Percentiles rank a stretch among this genome's conserved stretches.
Evolutionary conservation across 768 basidiomycete species (phyloP).

Genomic region (Thelephora ganbajun): DNA sequence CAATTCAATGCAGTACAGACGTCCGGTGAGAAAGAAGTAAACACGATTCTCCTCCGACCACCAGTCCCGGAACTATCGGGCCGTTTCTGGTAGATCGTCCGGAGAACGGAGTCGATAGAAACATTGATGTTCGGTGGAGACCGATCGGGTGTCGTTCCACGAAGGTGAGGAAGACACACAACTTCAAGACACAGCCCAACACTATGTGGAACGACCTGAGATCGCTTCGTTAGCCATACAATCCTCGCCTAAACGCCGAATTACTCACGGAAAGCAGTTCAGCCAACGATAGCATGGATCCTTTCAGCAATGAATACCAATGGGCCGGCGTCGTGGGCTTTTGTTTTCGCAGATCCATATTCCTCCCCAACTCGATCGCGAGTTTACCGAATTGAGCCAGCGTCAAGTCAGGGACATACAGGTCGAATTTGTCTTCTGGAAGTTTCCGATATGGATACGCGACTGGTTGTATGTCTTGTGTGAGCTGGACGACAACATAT

Average conservation of each 20-base stretch:
- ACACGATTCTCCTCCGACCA: slow-evolving; percentile 69
- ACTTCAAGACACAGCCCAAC: slow-evolving; percentile 77
- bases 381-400: slow-evolving; percentile 65
- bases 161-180: slow-evolving; percentile 52
- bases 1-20: slow-evolving; percentile 88
- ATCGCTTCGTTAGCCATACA: slow-evolving; percentile 4
- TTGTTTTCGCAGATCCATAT: slow-evolving; percentile 16
- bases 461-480: slow-evolving; percentile 84
- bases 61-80: slow-evolving; percentile 33
- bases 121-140: slow-evolving; percentile 59
- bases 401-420: slow-evolving; percentile 78
- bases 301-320: slow-evolving; percentile 32
- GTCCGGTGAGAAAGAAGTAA: slow-evolving; percentile 84
- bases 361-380: slow-evolving; percentile 36
- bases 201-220: slow-evolving; percentile 40
- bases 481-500: slow-evolving; percentile 80
- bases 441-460: slow-evolving; percentile 64
- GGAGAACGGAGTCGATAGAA: slow-evolving; percentile 75
- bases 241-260: slow-evolving; percentile 5
- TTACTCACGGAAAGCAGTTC: slow-evolving; percentile 57
- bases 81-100: slow-evolving; percentile 64
- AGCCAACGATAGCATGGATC: slow-evolving; percentile 58
- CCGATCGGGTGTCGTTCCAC: slow-evolving; percentile 27
- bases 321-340: slow-evolving; percentile 19
- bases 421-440: slow-evolving; percentile 56